A percentile compares a stretch with the other conserved stretches of the same genome.
Conservation (phyloP, 148 eudicot genomes). For the Persicaria maculosa region DNA sequence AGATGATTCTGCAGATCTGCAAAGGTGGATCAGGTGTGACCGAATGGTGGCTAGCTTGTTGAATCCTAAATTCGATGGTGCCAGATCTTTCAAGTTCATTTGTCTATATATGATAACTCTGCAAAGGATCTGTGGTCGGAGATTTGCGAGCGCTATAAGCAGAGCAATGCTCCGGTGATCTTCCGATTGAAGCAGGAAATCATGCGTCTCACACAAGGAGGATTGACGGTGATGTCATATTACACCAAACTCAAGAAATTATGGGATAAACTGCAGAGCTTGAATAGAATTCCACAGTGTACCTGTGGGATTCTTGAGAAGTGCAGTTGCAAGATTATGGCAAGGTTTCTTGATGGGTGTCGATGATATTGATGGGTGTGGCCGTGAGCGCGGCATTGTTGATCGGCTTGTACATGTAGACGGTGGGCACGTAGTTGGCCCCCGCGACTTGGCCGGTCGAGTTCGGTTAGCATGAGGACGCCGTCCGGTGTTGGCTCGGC, state of each 20-base stretch:
- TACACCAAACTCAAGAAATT: too few relatives aligned
- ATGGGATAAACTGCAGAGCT: neutral
- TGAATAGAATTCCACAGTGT: neutral
- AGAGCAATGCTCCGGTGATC: neutral
- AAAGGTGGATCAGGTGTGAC: neutral
- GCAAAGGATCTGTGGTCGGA: neutral
- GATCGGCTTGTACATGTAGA: too few relatives aligned
- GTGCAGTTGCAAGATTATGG: neutral
- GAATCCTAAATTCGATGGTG: neutral
- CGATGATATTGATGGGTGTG: too few relatives aligned
- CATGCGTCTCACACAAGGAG: neutral
- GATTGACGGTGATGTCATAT: too few relatives aligned
- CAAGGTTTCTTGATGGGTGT: neutral
- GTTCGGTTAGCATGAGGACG: too few relatives aligned
- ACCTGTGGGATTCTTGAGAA: neutral
- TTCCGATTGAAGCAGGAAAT: neutral
- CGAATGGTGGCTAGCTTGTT: neutral
- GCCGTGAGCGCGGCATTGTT: too few relatives aligned
- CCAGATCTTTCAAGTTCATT: neutral
- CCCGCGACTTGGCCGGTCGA: too few relatives aligned
- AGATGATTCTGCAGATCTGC: neutral
- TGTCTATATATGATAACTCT: too few relatives aligned
- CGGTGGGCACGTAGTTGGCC: too few relatives aligned
- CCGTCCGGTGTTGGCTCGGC: too few relatives aligned
- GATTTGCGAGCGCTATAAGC: neutral